phyloP scores from a whole-genome alignment of 2,329 filamentous ascomycete genomes.

The Botrytis hyacinthi region DNA sequence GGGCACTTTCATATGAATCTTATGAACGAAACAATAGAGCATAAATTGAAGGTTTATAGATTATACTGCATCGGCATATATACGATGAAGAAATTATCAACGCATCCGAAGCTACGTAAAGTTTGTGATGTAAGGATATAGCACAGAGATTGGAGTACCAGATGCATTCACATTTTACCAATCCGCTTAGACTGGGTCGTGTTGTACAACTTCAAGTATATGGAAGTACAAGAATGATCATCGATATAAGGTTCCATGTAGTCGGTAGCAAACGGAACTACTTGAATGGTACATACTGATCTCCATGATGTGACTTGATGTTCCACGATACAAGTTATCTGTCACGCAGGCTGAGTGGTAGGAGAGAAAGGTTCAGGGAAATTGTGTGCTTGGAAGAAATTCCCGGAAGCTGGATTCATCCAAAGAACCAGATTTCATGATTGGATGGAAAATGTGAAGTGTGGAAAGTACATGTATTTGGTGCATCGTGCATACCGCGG shows the following conservation, averaged over 20 bases:
- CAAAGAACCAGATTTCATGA: background rate
- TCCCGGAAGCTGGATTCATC: background rate
- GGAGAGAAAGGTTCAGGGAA: background rate
- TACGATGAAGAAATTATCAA: background rate
- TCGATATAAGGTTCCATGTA: background rate
- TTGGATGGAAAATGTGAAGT: background rate
- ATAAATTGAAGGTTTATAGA: background rate
- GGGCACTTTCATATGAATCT: background rate
- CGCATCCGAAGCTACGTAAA: background rate
- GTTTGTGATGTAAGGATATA: background rate
- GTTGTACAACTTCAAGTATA: background rate
- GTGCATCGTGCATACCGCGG: conserved; percentile 7
- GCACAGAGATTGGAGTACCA: background rate
- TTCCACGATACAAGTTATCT: background rate
- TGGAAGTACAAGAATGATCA: conserved; percentile 7
- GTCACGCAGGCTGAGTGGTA: background rate
- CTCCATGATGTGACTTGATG: background rate
- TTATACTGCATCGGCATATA: background rate
- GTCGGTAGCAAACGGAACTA: conserved; percentile 10
- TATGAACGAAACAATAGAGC: background rate
- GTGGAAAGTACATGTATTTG: conserved; percentile 11
- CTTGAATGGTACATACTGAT: background rate
- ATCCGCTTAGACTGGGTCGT: conserved; percentile 1
- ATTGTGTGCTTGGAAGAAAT: background rate
- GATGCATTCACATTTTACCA: background rate